A percentile compares a stretch with the other conserved stretches of the same genome.
Evolutionary conservation across 352 stramenopile species (phyloP).

Genomic region (Pythium rishiriense): DNA sequence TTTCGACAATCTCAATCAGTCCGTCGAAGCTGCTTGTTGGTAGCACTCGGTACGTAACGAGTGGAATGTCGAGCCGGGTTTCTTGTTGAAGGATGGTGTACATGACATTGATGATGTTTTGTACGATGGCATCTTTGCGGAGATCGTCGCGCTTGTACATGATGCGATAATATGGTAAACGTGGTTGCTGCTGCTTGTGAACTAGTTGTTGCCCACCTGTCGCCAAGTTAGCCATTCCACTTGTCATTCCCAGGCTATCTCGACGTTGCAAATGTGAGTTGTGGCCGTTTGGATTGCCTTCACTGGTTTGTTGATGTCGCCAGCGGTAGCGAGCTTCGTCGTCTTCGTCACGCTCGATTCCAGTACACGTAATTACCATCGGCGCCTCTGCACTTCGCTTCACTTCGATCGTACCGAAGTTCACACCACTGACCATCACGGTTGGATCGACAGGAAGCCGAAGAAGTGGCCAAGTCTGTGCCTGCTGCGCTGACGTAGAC

Average conservation of each 20-base stretch:
- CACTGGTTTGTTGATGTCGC: slow-evolving; percentile 6
- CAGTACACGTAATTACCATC: slow-evolving; percentile 81
- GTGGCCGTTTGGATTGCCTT: slow-evolving; percentile 37
- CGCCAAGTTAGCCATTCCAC: neutral
- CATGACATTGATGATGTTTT: slow-evolving; percentile 91
- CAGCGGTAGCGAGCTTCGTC: slow-evolving; percentile 29
- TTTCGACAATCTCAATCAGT: slow-evolving; percentile 87
- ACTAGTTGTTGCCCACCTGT: neutral
- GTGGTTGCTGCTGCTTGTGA: slow-evolving; percentile 17
- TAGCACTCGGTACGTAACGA: slow-evolving; percentile 87
- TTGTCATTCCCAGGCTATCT: neutral
- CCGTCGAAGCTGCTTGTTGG: slow-evolving; percentile 84
- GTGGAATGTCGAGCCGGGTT: slow-evolving; percentile 72
- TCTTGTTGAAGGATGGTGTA: slow-evolving; percentile 87
- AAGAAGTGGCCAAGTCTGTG: slow-evolving; percentile 35
- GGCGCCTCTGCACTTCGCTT: slow-evolving; percentile 82
- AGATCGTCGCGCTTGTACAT: slow-evolving; percentile 90
- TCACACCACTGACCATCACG: slow-evolving; percentile 69
- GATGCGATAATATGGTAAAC: slow-evolving; percentile 62
- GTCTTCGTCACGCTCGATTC: slow-evolving; percentile 73
- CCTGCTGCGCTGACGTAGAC: neutral
- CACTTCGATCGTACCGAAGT: slow-evolving; percentile 74
- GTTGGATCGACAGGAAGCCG: slow-evolving; percentile 73
- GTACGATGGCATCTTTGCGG: slow-evolving; percentile 81
- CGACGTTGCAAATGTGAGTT: slow-evolving; percentile 15